Conservation (phyloP, 306 rosid genomes). For the Cucurbita pepo region DNA sequence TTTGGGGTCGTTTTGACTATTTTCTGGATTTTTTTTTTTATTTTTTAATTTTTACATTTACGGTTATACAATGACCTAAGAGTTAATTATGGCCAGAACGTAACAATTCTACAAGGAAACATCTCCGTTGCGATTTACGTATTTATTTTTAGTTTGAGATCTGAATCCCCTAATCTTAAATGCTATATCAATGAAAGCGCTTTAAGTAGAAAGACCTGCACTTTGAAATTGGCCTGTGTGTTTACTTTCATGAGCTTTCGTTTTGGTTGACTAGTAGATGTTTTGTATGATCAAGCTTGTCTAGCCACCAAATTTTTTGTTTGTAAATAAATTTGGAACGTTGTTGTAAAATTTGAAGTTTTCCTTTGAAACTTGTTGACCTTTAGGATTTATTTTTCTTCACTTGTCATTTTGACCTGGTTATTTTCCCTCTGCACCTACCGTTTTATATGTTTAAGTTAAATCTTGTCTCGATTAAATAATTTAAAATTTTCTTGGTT, state of each 20-base stretch:
- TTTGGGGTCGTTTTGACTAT: not conserved
- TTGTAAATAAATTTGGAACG: not conserved
- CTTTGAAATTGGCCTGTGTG: not conserved
- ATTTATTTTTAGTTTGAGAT: not conserved
- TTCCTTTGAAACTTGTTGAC: not conserved
- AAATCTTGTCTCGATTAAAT: not conserved
- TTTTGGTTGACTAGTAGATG: not conserved
- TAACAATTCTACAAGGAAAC: not conserved
- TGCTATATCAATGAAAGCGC: not conserved
- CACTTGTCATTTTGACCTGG: not conserved
- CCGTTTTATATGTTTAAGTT: not conserved
- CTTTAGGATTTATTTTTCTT: not conserved
- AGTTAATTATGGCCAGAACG: not conserved
- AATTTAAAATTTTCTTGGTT: not conserved
- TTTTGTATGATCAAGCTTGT: not conserved
- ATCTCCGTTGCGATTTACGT: not conserved
- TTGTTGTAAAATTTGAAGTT: not conserved
- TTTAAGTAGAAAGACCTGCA: not conserved
- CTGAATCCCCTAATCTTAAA: not conserved
- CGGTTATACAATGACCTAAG: not conserved
- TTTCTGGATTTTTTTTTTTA: not conserved
- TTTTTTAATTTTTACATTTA: not conserved
- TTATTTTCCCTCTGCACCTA: not conserved
- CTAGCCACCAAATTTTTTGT: not conserved
- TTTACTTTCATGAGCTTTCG: not conserved